Base-by-base conservation (phyloP, 768 basidiomycete genomes). In the Mycena filopes region DNA sequence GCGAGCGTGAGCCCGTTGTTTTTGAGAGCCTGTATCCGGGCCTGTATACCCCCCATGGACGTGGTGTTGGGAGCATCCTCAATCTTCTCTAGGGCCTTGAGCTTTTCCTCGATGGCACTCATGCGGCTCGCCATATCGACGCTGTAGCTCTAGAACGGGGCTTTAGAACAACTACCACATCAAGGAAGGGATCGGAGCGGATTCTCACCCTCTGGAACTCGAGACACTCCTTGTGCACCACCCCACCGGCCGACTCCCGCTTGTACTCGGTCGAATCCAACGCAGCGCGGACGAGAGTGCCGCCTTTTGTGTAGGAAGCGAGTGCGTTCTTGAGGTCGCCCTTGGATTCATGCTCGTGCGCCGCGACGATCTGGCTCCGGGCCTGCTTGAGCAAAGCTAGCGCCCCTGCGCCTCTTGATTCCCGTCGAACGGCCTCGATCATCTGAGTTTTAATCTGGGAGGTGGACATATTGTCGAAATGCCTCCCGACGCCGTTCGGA, bases 11-110 rank as follows among this genome's bases (percentile, higher is more conserved):
- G 31, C 1, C 95, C 95, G 49, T 86, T 89, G 63, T 87, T 87
- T 73, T 90, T 85, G 21, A 97, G 78, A 18, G 91, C 87, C 69
- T 85, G 87, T 78, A 95, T 84, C 53, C 95, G 86, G 79, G 95
- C 94, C 26, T 91, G 91, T 63, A 97, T 93, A 53, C 87, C 89
- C 8, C 83, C 87, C n/a, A 88, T 89, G 3, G 84, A 70, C 64
- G 83, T 83, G 55, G 69, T 77, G 43, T 81, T 79, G 18, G 82
- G 75, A 40, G 78, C 83, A 63, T 81, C 78, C n/a, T 78, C 77
- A 18, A 67, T 56, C 59, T 74, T 80, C 64, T 83, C 83, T n/a
- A 84, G 73, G 4, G 77, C 76, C 72, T 78, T 82, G 33, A 86
- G 74, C 69, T 83, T 85, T 21, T 82, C 81, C 67, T 86, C 85